Base-by-base conservation (phyloP, 345 rosid species). In the Rhizophora mangle region DNA sequence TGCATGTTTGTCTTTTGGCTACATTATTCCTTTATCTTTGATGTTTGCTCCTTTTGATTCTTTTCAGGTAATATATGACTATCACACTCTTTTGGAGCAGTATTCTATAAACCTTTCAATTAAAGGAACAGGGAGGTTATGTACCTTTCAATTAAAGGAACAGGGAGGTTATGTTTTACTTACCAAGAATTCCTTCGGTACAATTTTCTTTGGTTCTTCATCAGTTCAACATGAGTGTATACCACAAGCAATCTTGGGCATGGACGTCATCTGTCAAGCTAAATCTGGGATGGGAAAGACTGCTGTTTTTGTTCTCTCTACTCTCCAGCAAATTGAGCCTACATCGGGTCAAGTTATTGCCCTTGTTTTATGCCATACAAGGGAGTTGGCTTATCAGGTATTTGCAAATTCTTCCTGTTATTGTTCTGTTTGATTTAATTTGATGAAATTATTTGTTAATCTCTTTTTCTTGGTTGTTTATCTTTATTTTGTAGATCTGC, bases 251-350 rank as follows among this genome's bases (percentile, higher is more conserved):
- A 92, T 92, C 47, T 65, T 96, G 82, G 99, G 98, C 16, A 92
- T 92, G 98, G 97, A 96, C 70, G 98, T 96, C 78, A 89, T 95
- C 70, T 95, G 98, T 76, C 99, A 95, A 92, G 99, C 99, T 15
- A 95, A 95, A 76, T 95, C 98, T 62, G 99, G 99, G 49, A 95
- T 95, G 99, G 99, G 99, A 7, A 92, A 95, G 84, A 95, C 98
- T 53, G 99, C 98, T 47, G 98, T 92, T 53, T 95, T 95, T 81
- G 96, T 95, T 51, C 82, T 95, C 5, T 95, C 99, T 6, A 75
- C 93, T 46, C 83, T 92, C 20, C 99, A 95, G 76, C 99, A 95
- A 72, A 95, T 93, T 36, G 99, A 95, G 49, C 96, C 97, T 0
- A 81, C 86, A 68, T 80, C 93, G 21, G 99, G 98, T 26, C 98